These are phyloP conservation scores for Tricholoma saponaceum DNA, from an alignment of 768 basidiomycete genomes.

Conservation along the genomic window DNA sequence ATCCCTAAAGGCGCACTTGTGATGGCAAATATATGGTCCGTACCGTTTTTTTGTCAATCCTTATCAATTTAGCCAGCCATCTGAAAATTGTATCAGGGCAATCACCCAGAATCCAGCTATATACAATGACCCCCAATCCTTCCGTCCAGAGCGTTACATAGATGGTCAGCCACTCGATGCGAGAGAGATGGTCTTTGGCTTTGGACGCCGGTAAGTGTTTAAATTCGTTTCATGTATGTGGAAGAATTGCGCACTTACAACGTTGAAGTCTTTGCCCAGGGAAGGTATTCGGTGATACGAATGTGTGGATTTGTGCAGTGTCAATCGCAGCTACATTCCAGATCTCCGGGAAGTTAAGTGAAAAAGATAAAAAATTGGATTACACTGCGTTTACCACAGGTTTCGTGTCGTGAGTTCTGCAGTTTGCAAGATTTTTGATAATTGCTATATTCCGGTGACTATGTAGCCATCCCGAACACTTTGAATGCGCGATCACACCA, in stretches of 20 bases:
- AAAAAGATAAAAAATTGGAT: background rate
- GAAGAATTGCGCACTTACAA: background rate
- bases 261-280: background rate
- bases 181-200: background rate
- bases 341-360: background rate
- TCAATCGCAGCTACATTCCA: background rate
- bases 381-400: background rate
- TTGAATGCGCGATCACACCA: background rate
- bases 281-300: background rate
- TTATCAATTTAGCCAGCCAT: background rate
- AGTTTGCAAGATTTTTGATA: background rate
- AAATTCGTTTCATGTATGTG: background rate
- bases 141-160: background rate
- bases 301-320: background rate
- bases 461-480: background rate
- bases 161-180: background rate
- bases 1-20: background rate
- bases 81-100: background rate
- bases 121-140: background rate
- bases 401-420: background rate
- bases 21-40: background rate
- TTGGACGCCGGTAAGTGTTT: background rate
- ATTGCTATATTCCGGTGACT: background rate
- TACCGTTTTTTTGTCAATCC: background rate
- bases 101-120: background rate